phyloP scores from a whole-genome alignment of 2,329 filamentous ascomycete genomes.

The Colletotrichum tamarilloi region DNA sequence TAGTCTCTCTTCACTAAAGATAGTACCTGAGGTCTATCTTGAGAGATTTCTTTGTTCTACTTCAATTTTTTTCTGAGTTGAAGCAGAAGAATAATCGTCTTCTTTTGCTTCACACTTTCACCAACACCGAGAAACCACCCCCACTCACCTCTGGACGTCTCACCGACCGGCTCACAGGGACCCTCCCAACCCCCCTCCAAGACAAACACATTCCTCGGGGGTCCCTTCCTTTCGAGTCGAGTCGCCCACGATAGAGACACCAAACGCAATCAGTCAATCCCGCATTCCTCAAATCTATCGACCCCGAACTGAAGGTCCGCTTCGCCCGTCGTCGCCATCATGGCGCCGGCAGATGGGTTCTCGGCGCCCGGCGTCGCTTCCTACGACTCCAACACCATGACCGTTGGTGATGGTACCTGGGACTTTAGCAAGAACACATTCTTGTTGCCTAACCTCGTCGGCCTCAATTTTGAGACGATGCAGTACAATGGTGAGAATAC shows the following conservation, averaged over 20 bases:
- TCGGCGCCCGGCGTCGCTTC: constrained; percentile 78
- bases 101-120: constrained; percentile 13
- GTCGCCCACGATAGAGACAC: constrained; percentile 15
- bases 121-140: constrained; percentile 11
- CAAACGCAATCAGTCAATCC: not conserved
- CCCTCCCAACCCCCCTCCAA: constrained; percentile 5
- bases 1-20: not conserved
- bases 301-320: constrained; percentile 25
- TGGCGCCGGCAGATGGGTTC: constrained; percentile 71
- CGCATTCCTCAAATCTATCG: constrained; percentile 17
- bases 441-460: constrained; percentile 80
- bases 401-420: constrained; percentile 87
- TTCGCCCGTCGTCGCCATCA: constrained; percentile 56
- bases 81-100: not conserved
- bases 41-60: not conserved
- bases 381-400: constrained; percentile 80
- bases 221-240: constrained; percentile 8
- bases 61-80: not conserved
- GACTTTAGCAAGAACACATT: constrained; percentile 82
- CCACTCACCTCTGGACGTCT: constrained; percentile 24
- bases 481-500: constrained; percentile 78
- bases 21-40: constrained; percentile 18
- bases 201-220: constrained; percentile 25
- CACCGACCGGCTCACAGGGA: constrained; percentile 23
- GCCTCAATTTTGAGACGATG: constrained; percentile 84